Evolutionary conservation across 202 grass and related monocot species (phyloP), one percentile per base, ranked within the genome.

Genomic region (Panicum virgatum): DNA sequence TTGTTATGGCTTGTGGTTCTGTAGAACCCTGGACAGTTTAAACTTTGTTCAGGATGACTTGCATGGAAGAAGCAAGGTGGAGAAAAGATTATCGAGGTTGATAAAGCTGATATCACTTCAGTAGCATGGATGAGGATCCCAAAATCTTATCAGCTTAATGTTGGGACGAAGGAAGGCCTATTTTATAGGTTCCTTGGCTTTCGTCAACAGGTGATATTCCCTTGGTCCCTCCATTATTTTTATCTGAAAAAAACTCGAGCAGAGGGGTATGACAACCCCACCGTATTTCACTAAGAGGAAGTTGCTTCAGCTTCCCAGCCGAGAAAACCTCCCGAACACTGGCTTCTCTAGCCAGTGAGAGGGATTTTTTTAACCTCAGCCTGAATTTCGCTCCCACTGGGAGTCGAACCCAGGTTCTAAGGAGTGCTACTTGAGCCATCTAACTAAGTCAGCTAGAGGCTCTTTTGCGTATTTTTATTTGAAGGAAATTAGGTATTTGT

Each of bases 11-110:
- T 69, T 71, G 50, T 66, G 48, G 54, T 29, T 12, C 13, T 75
- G 58, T 78, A 94, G 95, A 91, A 95, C 32, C 92, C 92, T 76
- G 90, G 96, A 22, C 90, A 95, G 74, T 93, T 98, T 62, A 92
- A 87, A 75, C 82, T 93, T 63, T 72, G 90, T 81, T 84, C 96
- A 0, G 92, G 90, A 26, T 90, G 96, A 20, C 73, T 98, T 80
- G 90, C 90, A 66, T 98, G 92, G 96, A 95, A 84, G 83, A 98
- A 91, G 51, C 92, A 87, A 78, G 96, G 96, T 61, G 96, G 92
- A 66, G 96, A 92, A 82, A 98, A 98, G 69, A 78, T 83, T 39
- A 88, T 97, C 36, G 59, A 88, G 68, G 72, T 92, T 50, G 87
- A 92, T 64, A 97, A 94, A 85, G 61, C 77, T 62, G 96, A 95